Percentiles rank a stretch among this genome's conserved stretches.
These are phyloP conservation scores for Hemisphaericaspora xylanilytica DNA, from an alignment of 1,139 yeast species.

Conservation along the genomic window DNA sequence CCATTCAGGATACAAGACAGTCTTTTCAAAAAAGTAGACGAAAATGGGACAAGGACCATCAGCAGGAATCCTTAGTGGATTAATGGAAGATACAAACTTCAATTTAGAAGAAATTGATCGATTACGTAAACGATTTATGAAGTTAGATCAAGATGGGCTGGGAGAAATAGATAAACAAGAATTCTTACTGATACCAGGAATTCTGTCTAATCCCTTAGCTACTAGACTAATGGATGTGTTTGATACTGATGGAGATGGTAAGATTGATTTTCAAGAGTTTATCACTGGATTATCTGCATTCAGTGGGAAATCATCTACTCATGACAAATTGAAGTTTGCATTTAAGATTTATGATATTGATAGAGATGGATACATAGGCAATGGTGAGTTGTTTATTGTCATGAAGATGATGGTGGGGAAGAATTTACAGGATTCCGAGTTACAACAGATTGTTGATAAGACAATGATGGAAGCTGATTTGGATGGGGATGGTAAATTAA, in stretches of 20 bases:
- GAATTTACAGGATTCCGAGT: conserved; percentile 78
- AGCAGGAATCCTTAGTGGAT: conserved; percentile 62
- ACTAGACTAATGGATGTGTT: conserved; percentile 88
- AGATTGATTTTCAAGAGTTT: conserved; percentile 93
- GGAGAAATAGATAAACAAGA: conserved; percentile 92
- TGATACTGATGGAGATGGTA: conserved; percentile 91
- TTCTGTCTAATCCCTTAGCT: conserved; percentile 86
- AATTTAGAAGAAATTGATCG: conserved; percentile 90
- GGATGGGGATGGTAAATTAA: conserved; percentile 87
- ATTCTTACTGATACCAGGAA: conserved; percentile 90
- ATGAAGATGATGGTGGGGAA: conserved; percentile 97
- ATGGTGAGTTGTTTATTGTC: conserved; percentile 90
- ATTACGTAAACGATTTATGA: conserved; percentile 88
- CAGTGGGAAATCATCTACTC: conserved; percentile 80
- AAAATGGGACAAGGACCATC: conserved; percentile 63
- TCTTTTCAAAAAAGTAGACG: not conserved
- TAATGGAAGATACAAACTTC: conserved; percentile 78
- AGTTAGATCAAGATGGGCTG: conserved; percentile 86
- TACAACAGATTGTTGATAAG: conserved; percentile 93
- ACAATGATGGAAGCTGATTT: conserved; percentile 92
- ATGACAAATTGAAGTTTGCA: conserved; percentile 84
- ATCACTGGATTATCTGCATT: conserved; percentile 87
- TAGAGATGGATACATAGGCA: conserved; percentile 89
- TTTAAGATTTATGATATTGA: conserved; percentile 95
- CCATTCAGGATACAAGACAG: too few species aligned